Conservation (phyloP, 148 eudicot species). For the Tetragonia tetragonoides region DNA sequence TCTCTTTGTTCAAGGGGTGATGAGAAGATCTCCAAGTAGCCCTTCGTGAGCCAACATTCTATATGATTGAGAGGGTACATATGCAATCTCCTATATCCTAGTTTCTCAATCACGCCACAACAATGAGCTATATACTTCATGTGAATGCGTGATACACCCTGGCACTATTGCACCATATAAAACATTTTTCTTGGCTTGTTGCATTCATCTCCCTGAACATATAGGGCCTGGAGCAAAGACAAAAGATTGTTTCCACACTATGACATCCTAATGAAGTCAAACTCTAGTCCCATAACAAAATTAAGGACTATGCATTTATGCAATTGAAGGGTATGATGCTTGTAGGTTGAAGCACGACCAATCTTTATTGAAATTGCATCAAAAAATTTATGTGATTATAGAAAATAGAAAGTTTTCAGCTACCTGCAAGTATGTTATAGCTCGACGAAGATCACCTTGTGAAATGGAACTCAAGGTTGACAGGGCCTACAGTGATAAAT, state of each 20-base stretch:
- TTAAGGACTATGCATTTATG: too few relatives aligned
- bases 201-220: neutral
- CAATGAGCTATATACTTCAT: neutral
- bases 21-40: neutral
- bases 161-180: neutral
- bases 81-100: neutral
- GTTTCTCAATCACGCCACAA: neutral
- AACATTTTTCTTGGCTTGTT: neutral
- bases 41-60: neutral
- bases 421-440: conserved; percentile 92
- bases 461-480: conserved; percentile 82
- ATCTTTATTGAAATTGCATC: neutral
- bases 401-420: conserved; percentile 14
- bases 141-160: neutral
- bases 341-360: neutral
- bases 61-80: neutral
- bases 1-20: neutral
- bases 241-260: neutral
- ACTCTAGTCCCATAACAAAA: neutral
- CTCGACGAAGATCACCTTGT: conserved; percentile 97
- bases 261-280: neutral
- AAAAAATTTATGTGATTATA: neutral
- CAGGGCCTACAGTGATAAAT: conserved; percentile 58
- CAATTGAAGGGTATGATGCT: neutral
- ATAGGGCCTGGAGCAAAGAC: neutral